Evolutionary conservation across 352 stramenopile genomes (phyloP), one percentile per base, ranked within the genome.

Genomic region (Globisporangium viniferum): DNA sequence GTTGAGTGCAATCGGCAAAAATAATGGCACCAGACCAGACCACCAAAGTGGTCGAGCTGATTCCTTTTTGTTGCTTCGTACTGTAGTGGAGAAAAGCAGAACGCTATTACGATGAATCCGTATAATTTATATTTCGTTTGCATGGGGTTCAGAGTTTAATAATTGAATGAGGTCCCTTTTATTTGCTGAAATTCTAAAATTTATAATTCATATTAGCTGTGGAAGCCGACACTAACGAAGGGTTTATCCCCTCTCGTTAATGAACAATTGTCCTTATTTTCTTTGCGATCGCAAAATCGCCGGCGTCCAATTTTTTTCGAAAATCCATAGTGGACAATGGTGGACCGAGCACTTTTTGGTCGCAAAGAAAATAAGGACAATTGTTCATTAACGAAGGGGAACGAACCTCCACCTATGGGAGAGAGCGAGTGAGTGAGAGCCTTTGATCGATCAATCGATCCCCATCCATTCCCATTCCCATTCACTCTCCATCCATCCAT

Each of bases 1-100:
- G 54, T 39, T 31, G 29, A 59, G 41, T 18, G 55, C 55, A 44
- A 59, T 44, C 55, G 24, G 18, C 31, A 44, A 60, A 58, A 24
- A 24, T 24, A 24, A 35, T 35, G 31, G 55, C 55, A 60, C 55
- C 29, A 60, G 54, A 56, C 20, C 49, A 59, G 39, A 46, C 55
- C 55, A 60, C 6, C 29, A 60, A 44, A 36, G 44, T 12, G 24
- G 44, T 12, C 2, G 6, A 12, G 3, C 55, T 60, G 18, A 41
- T 60, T 60, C 29, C 5, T 36, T 58, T 36, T 36, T 36, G 18
- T 27, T 33, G 31, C 1, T 35, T 46, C 31, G 55, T 8, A 60
- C 27, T 60, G 44, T 44, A 22, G 0, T 8, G 55, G 14, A 60
- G 6, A 35, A 58, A 58, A 22, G 3, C 22, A 58, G 53, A 58